These are phyloP conservation scores for Zelopaecilomyces penicillatus DNA, from an alignment of 2,329 filamentous ascomycete genomes.

Conservation along the genomic window DNA sequence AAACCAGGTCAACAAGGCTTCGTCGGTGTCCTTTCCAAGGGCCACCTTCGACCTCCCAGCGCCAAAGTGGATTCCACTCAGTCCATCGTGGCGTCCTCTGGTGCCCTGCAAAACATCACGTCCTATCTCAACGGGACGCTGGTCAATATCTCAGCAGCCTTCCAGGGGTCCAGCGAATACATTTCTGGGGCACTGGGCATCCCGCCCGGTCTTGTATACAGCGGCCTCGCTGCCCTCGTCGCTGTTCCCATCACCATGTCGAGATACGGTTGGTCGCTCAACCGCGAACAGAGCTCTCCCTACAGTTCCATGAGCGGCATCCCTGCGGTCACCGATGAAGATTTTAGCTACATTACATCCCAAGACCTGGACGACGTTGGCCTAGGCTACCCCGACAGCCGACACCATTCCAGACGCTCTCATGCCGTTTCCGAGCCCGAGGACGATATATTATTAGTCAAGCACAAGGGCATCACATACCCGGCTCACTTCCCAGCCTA, in stretches of 20 bases:
- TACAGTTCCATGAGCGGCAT: conserved; percentile 41
- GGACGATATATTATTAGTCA: conserved; percentile 64
- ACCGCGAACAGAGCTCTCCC: conserved; percentile 41
- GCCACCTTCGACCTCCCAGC: conserved; percentile 26
- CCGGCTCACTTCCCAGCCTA: conserved; percentile 67
- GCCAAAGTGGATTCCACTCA: conserved; percentile 56
- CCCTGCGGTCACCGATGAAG: conserved; percentile 62
- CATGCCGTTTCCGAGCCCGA: conserved; percentile 36
- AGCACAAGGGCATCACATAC: conserved; percentile 57
- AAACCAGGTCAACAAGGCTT: not conserved
- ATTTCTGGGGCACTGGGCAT: conserved; percentile 43
- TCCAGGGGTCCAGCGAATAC: conserved; percentile 43
- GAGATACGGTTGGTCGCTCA: conserved; percentile 42
- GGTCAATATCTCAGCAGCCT: conserved; percentile 37
- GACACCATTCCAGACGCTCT: conserved; percentile 32
- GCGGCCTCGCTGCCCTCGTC: conserved; percentile 40
- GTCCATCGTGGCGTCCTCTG: conserved; percentile 50
- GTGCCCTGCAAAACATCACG: conserved; percentile 53
- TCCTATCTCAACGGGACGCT: conserved; percentile 49
- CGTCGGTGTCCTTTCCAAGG: conserved; percentile 25
- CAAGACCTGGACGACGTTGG: conserved; percentile 52
- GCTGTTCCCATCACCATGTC: conserved; percentile 46
- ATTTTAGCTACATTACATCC: conserved; percentile 77
- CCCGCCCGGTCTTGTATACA: conserved; percentile 40
- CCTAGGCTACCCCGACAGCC: conserved; percentile 26